Evolutionary conservation across 768 basidiomycete genomes (phyloP).

Genomic region (Chalciporus sphaerocephalus): DNA sequence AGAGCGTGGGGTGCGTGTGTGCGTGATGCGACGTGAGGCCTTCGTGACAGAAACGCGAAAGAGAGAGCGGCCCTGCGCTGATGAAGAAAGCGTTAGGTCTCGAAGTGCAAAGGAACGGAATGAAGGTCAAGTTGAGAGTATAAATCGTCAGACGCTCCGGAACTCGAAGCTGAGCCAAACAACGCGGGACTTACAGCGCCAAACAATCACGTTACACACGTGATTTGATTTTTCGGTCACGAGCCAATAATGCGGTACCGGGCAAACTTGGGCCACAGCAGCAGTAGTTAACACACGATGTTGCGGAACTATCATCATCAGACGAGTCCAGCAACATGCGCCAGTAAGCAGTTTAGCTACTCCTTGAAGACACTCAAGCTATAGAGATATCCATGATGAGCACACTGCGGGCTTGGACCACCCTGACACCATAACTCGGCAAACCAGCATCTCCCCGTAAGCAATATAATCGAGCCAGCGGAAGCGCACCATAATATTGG

Average conservation of each 20-base stretch:
- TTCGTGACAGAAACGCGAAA: conserved; percentile 34
- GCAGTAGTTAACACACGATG: too few relatives aligned
- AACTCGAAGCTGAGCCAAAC: conserved; percentile 19
- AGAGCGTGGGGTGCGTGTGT: conserved; percentile 25
- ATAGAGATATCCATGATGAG: too few relatives aligned
- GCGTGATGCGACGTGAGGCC: conserved; percentile 36
- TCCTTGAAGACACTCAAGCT: too few relatives aligned
- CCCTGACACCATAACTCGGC: too few relatives aligned
- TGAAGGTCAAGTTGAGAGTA: background rate
- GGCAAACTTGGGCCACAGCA: too few relatives aligned
- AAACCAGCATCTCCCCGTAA: too few relatives aligned
- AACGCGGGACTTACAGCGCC: conserved; percentile 21
- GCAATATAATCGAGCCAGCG: background rate
- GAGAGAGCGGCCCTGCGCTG: conserved; percentile 28
- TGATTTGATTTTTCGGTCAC: conserved; percentile 17
- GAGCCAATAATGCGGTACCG: background rate
- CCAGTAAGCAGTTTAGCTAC: too few relatives aligned
- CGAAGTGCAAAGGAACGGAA: conserved; percentile 11
- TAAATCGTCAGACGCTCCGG: conserved; percentile 3
- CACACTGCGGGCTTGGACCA: too few relatives aligned
- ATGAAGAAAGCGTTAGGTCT: conserved; percentile 15
- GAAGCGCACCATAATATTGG: background rate
- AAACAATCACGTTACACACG: conserved; percentile 22
- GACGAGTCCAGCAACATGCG: too few relatives aligned
- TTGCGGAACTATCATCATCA: too few relatives aligned